phyloP scores from a whole-genome alignment of 306 rosid species.

The Coriaria nepalensis region DNA sequence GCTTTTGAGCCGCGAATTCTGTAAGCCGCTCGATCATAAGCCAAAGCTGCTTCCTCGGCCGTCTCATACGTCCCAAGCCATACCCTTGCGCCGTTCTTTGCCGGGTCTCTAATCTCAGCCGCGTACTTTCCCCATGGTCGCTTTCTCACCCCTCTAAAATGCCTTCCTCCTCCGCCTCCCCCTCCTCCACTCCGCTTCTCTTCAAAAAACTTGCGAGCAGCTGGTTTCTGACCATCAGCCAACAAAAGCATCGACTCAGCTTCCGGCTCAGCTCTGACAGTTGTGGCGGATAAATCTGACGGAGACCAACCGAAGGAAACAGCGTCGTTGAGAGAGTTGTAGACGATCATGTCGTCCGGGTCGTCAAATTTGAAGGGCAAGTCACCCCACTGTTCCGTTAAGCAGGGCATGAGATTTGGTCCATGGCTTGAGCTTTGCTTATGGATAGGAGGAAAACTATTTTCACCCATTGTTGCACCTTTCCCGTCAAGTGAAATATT shows the following conservation, averaged over 20 bases:
- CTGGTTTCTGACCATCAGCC: not conserved
- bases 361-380: constrained; percentile 37
- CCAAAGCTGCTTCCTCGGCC: constrained; percentile 50
- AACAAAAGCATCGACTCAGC: not conserved
- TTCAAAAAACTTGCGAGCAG: not conserved
- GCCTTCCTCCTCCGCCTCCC: constrained; percentile 10
- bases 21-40: constrained; percentile 48
- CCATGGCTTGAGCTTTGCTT: not conserved
- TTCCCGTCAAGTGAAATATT: too few species aligned
- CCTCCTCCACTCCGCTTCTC: not conserved
- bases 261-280: constrained; percentile 1
- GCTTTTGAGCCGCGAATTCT: constrained; percentile 45
- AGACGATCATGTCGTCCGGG: constrained; percentile 35
- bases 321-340: constrained; percentile 30
- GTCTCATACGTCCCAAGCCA: constrained; percentile 61
- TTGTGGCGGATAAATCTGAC: constrained; percentile 2
- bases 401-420: not conserved
- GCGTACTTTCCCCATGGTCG: constrained; percentile 53
- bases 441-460: too few species aligned
- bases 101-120: constrained; percentile 49
- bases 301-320: constrained; percentile 32
- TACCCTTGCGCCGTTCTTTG: constrained; percentile 35
- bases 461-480: too few species aligned
- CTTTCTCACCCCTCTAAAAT: constrained; percentile 38
- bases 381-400: constrained; percentile 34